Base-by-base conservation (phyloP, 768 basidiomycete species). In the Mycena rosella region DNA sequence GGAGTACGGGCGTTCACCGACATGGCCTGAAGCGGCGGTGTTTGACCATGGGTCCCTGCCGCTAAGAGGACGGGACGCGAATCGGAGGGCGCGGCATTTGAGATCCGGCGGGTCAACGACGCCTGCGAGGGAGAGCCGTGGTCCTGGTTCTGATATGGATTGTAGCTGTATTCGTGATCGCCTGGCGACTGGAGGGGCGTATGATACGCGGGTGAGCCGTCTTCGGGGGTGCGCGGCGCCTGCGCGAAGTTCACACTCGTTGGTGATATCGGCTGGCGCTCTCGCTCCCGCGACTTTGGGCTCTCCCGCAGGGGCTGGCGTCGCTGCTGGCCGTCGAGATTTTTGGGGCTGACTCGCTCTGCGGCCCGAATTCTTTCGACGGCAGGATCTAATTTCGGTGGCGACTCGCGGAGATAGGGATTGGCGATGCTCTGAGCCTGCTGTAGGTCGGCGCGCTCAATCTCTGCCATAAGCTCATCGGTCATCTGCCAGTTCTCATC, bases 401-500 rank as follows among this genome's bases (percentile, higher is more conserved):
- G 83, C 22, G 85, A 85, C 70, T 80, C 85, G 80, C 60, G 82
- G 77, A 60, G 79, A 79, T 69, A 78, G 70, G 73, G 75, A 73
- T 72, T 74, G n/a, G 78, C 79, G 69, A 85, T 84, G 42, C 80
- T 81, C 74, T 87, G 86, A 13, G 84, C 77, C 74, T 89, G 89
- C 61, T 89, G 87, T 68, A 87, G 78, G 76, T 91, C 89, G n/a
- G 88, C 89, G 47, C 87, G 85, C 74, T 93, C 91, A 67, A 92
- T 90, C 68, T 92, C 89, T 34, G 88, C 88, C 77, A 92, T 80
- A 30, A 92, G 82, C 69, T 92, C 89, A 38, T 88, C 87, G 0
- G 91, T 91, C 83, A 92, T 86, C 55, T 90, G 85, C 84, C 88
- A 91, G 44, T 83, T 83, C 45, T 88, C 88, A 40, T 88, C 88